phyloP scores from a whole-genome alignment of 2,329 filamentous ascomycete genomes.

The Trichoderma koningii region DNA sequence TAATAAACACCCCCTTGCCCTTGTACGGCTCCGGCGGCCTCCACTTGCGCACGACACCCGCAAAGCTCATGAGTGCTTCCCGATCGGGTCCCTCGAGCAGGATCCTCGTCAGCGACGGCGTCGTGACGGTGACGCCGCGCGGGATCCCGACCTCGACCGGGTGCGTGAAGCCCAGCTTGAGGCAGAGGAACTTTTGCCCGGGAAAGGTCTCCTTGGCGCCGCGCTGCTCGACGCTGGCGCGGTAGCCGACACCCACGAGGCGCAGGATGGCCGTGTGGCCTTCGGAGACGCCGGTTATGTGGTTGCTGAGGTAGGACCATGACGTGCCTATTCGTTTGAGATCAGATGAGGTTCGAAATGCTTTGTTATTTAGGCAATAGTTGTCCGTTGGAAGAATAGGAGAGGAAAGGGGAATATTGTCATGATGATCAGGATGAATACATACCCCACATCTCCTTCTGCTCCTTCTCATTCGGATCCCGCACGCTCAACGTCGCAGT shows the following conservation, averaged over 20 bases:
- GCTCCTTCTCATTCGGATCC: slow-evolving; percentile 68
- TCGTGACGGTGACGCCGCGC: slow-evolving; percentile 78
- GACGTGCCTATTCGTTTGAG: slow-evolving; percentile 69
- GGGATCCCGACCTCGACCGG: slow-evolving; percentile 89
- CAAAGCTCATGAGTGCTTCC: slow-evolving; percentile 86
- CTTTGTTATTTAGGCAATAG: not conserved
- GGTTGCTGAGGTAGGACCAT: slow-evolving; percentile 85
- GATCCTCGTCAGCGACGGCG: slow-evolving; percentile 87
- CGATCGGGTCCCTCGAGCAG: slow-evolving; percentile 86
- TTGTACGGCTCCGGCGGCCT: slow-evolving; percentile 95
- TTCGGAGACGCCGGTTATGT: slow-evolving; percentile 92
- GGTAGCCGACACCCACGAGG: slow-evolving; percentile 92
- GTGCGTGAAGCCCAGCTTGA: slow-evolving; percentile 97
- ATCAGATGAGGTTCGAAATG: too few species aligned
- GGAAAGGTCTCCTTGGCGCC: slow-evolving; percentile 74
- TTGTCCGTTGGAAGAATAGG: not conserved
- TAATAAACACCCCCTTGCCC: slow-evolving; percentile 98
- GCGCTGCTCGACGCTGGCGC: slow-evolving; percentile 79
- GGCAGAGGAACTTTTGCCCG: slow-evolving; percentile 83
- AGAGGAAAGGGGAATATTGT: not conserved
- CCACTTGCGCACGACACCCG: slow-evolving; percentile 85
- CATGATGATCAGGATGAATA: slow-evolving; percentile 17
- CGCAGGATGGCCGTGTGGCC: slow-evolving; percentile 92
- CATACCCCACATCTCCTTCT: slow-evolving; percentile 95
- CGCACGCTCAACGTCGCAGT: slow-evolving; percentile 70